Evolutionary conservation across 2,329 filamentous ascomycete genomes (phyloP), one percentile per base, ranked within the genome.

Genomic region (Nemania sp.): DNA sequence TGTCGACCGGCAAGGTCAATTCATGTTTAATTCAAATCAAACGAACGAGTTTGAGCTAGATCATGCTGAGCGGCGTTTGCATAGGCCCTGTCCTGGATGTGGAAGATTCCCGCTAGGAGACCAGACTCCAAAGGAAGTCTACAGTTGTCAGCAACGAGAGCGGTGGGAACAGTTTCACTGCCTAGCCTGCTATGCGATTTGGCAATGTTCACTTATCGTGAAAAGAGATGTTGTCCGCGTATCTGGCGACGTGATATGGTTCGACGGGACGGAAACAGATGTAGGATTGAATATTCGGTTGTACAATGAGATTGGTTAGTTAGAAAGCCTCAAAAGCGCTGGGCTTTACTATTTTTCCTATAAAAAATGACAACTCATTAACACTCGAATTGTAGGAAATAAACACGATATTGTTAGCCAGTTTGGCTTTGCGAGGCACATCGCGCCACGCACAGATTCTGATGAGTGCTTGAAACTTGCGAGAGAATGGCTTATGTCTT

Each of bases 221-320:
- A 32, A n/a, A 26, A 53, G 49, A 29, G 49, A 53, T 15, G 49
- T 53, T 5, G 49, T 53, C 49, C 49, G 49, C 18, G 49, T 53
- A 3, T 53, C 49, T n/a, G 49, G 49, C 15, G 49, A 53, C 24
- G 26, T 53, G 49, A 32, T 53, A 53, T 53, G 49, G 49, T 53
- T 53, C 26, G 32, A 15, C 49, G 49, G 26, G 3, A 20, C 15
- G 15, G 49, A 53, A n/a, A 10, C 24, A 29, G 49, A 53, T 27
- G 26, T 8, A 10, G 22, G 15, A 32, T 32, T 53, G 49, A 53
- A 53, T 15, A 53, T 53, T n/a, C 49, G 49, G 1, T 29, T 53
- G 18, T 53, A 29, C 26, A 53, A 53, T 53, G 49, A 53, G 2
- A n/a, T 53, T 53, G 26, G 49, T 53, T 53, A 53, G 49, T 53